Conservation (phyloP, 1,284 basidiomycete genomes). For the Boletus calvinii region DNA sequence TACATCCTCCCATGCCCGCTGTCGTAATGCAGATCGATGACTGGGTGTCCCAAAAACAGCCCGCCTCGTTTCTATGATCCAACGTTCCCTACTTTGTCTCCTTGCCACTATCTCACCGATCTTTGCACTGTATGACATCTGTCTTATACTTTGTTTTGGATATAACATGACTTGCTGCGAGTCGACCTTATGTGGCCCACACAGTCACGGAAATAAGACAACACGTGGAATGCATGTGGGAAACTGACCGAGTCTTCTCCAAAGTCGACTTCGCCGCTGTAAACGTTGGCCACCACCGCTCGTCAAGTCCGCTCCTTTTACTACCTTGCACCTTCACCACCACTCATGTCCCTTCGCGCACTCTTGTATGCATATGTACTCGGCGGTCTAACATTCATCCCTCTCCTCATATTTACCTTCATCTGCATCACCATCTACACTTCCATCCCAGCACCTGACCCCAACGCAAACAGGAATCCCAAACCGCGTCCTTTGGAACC, state of each 20-base stretch:
- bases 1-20: slow-evolving; percentile 43
- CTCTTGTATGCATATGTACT: slow-evolving; percentile 80
- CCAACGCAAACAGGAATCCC: slow-evolving; percentile 44
- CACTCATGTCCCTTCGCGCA: slow-evolving; percentile 58
- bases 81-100: neutral
- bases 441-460: slow-evolving; percentile 69
- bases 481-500: slow-evolving; percentile 35
- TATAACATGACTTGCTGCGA: slow-evolving; percentile 4
- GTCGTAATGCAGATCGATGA: slow-evolving; percentile 35
- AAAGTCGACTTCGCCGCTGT: neutral
- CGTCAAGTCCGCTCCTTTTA: neutral
- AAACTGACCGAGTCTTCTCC: slow-evolving; percentile 3
- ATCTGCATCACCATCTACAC: slow-evolving; percentile 71
- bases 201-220: slow-evolving; percentile 14
- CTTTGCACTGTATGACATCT: neutral
- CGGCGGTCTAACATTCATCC: slow-evolving; percentile 85
- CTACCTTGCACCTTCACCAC: neutral
- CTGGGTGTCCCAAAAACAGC: too few relatives aligned
- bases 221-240: slow-evolving; percentile 22
- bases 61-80: neutral
- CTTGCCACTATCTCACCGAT: slow-evolving; percentile 1
- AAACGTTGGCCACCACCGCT: neutral
- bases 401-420: slow-evolving; percentile 59
- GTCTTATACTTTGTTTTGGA: neutral
- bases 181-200: slow-evolving; percentile 6